These are phyloP conservation scores for Fusarium fujikuroi DNA, from an alignment of 2,329 filamentous ascomycete species.

Conservation along the genomic window DNA sequence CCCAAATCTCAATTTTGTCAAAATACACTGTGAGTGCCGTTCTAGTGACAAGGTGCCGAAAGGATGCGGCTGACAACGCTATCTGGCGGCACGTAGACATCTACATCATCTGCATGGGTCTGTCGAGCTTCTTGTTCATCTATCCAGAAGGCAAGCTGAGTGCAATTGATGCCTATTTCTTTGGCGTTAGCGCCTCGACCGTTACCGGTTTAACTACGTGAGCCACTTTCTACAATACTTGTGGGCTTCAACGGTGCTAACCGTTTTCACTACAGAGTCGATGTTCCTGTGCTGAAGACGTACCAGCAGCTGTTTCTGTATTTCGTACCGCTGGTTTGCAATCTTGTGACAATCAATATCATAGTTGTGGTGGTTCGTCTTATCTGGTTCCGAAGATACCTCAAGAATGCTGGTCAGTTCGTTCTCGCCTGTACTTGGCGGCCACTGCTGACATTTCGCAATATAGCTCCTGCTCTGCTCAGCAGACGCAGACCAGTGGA, in stretches of 20 bases:
- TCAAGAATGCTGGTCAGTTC: constrained; percentile 52
- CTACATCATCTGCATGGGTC: constrained; percentile 41
- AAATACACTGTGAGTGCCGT: constrained; percentile 43
- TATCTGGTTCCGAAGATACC: constrained; percentile 59
- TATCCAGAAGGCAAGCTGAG: constrained; percentile 40
- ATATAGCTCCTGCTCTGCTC: constrained; percentile 32
- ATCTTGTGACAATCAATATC: constrained; percentile 61
- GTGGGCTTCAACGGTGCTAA: constrained; percentile 9
- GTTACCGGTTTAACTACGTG: constrained; percentile 63
- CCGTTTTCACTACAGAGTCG: constrained; percentile 50
- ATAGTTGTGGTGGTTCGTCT: constrained; percentile 59
- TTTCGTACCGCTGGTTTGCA: constrained; percentile 59
- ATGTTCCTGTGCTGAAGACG: constrained; percentile 58
- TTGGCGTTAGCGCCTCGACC: constrained; percentile 60
- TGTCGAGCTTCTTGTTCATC: constrained; percentile 36
- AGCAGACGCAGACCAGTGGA: constrained; percentile 6
- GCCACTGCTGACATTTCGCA: not conserved
- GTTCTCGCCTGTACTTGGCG: not conserved
- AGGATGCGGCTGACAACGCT: constrained; percentile 13
- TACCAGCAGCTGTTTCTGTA: constrained; percentile 65
- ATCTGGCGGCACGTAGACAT: constrained; percentile 29
- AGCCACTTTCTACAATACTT: constrained; percentile 23
- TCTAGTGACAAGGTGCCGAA: not conserved
- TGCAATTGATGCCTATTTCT: constrained; percentile 61
- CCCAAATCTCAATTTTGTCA: constrained; percentile 42